Percentiles rank a stretch among this genome's conserved stretches.
phyloP scores from a whole-genome alignment of 371 early-diverging fungal genomes.

The Circinella umbellata region DNA sequence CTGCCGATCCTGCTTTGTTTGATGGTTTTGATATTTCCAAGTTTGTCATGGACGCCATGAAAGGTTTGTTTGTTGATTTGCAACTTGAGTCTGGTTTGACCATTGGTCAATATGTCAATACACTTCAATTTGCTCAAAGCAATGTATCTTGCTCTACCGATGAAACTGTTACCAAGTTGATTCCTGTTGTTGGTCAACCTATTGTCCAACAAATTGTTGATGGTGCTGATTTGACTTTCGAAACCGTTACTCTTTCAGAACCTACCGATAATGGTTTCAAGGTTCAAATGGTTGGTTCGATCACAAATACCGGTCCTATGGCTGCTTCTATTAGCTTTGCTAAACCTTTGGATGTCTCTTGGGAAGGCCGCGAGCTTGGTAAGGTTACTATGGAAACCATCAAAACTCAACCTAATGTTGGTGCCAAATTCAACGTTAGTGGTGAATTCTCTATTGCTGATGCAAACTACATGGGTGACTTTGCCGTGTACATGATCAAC shows the following conservation, averaged over 20 bases:
- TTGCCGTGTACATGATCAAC: constrained; percentile 61
- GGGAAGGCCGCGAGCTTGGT: constrained; percentile 52
- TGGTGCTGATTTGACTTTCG: constrained; percentile 49
- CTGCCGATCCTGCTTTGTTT: constrained; percentile 44
- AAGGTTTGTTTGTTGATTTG: constrained; percentile 53
- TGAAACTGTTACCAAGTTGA: constrained; percentile 43
- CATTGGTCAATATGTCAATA: constrained; percentile 56
- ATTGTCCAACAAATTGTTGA: constrained; percentile 60
- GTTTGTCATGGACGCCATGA: constrained; percentile 55
- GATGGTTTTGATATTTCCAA: constrained; percentile 49
- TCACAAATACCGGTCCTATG: constrained; percentile 63
- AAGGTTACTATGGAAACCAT: constrained; percentile 54
- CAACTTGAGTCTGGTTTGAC: constrained; percentile 46
- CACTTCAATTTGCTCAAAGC: constrained; percentile 54
- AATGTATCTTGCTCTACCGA: constrained; percentile 50
- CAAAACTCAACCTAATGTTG: constrained; percentile 48
- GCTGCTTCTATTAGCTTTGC: constrained; percentile 62
- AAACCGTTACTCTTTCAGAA: constrained; percentile 49
- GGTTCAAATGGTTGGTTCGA: constrained; percentile 51
- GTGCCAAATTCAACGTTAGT: constrained; percentile 53
- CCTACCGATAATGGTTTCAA: constrained; percentile 52
- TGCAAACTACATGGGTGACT: constrained; percentile 47
- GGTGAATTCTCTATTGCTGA: constrained; percentile 56
- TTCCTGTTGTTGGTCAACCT: constrained; percentile 58
- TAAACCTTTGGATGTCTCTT: constrained; percentile 48